These are phyloP conservation scores for Dryadomyces quercivorus DNA, from an alignment of 2,329 filamentous ascomycete genomes.

Conservation along the genomic window DNA sequence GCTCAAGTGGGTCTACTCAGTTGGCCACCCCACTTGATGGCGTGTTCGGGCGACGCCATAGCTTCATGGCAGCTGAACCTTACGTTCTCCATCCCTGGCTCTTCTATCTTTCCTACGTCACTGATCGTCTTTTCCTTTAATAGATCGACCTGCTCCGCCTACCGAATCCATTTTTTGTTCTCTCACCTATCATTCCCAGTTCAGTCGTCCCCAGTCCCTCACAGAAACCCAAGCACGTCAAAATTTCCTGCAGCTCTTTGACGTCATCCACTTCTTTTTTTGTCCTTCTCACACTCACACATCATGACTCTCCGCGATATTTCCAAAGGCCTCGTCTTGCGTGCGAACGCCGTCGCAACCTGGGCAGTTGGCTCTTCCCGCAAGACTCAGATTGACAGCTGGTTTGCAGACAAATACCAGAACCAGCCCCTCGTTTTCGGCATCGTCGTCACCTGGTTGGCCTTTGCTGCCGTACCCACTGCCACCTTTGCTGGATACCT, in stretches of 20 bases:
- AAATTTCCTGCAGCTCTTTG: not conserved
- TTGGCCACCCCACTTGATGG: too few relatives aligned
- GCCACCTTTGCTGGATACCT: conserved; percentile 7
- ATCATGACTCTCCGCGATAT: conserved; percentile 1
- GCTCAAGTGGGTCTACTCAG: too few relatives aligned
- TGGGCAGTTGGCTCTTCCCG: not conserved
- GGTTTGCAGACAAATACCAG: conserved; percentile 1
- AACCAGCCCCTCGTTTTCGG: conserved; percentile 1
- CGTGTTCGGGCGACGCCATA: not conserved
- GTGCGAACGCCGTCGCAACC: not conserved
- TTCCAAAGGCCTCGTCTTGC: not conserved
- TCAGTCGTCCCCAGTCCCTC: too few relatives aligned
- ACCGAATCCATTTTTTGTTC: too few relatives aligned
- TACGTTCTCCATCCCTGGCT: not conserved
- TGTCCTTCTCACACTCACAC: not conserved
- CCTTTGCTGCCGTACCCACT: not conserved
- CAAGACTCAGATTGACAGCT: not conserved
- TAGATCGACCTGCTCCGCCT: too few relatives aligned
- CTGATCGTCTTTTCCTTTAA: too few relatives aligned
- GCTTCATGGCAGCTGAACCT: not conserved
- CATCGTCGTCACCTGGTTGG: not conserved
- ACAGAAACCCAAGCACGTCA: not conserved
- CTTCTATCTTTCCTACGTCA: not conserved
- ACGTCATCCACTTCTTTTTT: not conserved
- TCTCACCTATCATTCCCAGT: too few relatives aligned